Conservation (phyloP, 352 stramenopile genomes). For the Plasmopara viticola region DNA sequence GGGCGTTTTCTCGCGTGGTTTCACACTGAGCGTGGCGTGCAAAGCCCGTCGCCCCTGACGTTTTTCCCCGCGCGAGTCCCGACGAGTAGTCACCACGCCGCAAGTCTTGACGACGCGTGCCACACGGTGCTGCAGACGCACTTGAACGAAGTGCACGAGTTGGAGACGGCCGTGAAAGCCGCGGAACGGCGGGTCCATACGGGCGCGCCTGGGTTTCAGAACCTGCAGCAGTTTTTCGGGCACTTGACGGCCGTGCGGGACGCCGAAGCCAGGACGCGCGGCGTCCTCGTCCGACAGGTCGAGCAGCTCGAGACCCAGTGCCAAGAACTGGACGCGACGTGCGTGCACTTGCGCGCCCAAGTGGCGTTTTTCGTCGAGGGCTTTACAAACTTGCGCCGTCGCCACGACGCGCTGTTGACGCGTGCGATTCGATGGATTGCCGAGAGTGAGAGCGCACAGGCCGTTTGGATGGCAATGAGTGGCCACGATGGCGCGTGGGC, state of each 20-base stretch:
- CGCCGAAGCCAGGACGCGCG: conserved; percentile 54
- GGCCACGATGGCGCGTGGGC: conserved; percentile 54
- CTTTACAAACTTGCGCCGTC: conserved; percentile 56
- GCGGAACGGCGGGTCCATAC: conserved; percentile 52
- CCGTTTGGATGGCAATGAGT: conserved; percentile 53
- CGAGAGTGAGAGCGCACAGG: conserved; percentile 50
- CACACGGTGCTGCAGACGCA: conserved; percentile 16
- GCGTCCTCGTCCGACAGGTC: conserved; percentile 49
- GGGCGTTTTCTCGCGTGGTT: conserved; percentile 70
- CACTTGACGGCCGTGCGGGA: conserved; percentile 45
- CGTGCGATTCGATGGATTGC: conserved; percentile 49
- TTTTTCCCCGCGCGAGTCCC: background rate
- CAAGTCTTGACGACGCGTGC: too few relatives aligned
- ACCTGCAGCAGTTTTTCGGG: conserved; percentile 67
- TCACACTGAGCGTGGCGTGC: conserved; percentile 13
- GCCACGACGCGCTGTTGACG: conserved; percentile 56
- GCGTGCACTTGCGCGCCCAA: conserved; percentile 48
- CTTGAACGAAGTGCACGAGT: conserved; percentile 32
- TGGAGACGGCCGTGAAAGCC: conserved; percentile 58
- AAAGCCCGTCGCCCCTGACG: too few relatives aligned
- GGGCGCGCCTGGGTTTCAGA: conserved; percentile 59
- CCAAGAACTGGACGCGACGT: too few relatives aligned
- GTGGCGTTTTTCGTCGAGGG: conserved; percentile 77
- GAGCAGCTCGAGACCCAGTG: background rate
- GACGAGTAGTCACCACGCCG: conserved; percentile 6